Conservation (phyloP, 306 rosid species). For the Vigna radiata region DNA sequence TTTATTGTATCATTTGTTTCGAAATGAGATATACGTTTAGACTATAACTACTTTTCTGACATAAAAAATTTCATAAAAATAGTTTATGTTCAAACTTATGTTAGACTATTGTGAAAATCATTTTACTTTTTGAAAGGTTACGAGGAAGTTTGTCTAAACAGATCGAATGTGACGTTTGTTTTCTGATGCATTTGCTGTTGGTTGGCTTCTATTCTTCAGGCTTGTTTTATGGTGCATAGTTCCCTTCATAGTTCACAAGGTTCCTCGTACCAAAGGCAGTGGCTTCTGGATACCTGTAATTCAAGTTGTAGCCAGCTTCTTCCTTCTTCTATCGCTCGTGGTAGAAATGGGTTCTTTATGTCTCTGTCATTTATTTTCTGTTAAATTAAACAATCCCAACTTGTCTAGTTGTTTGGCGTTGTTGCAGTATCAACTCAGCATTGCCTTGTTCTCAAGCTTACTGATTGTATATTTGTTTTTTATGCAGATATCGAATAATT, state of each 20-base stretch:
- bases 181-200: slow-evolving; percentile 18
- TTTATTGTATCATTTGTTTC: too few species aligned
- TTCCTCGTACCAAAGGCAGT: slow-evolving; percentile 85
- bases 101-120: too few species aligned
- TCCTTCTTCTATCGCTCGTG: slow-evolving; percentile 79
- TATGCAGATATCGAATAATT: slow-evolving; percentile 63
- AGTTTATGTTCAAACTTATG: too few species aligned
- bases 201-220: slow-evolving; percentile 62
- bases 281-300: slow-evolving; percentile 92
- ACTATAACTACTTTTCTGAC: too few species aligned
- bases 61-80: too few species aligned
- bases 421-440: background rate
- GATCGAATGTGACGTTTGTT: background rate
- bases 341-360: slow-evolving; percentile 49
- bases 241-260: slow-evolving; percentile 77
- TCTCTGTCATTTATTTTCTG: slow-evolving; percentile 12
- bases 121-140: too few species aligned
- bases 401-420: background rate
- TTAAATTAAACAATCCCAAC: background rate
- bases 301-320: slow-evolving; percentile 91
- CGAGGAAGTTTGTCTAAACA: too few species aligned
- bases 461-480: slow-evolving; percentile 18
- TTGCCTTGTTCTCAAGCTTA: slow-evolving; percentile 1
- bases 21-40: too few species aligned
- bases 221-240: slow-evolving; percentile 67